These are phyloP conservation scores for Gillenia trifoliata DNA, from an alignment of 306 rosid species.

Conservation along the genomic window DNA sequence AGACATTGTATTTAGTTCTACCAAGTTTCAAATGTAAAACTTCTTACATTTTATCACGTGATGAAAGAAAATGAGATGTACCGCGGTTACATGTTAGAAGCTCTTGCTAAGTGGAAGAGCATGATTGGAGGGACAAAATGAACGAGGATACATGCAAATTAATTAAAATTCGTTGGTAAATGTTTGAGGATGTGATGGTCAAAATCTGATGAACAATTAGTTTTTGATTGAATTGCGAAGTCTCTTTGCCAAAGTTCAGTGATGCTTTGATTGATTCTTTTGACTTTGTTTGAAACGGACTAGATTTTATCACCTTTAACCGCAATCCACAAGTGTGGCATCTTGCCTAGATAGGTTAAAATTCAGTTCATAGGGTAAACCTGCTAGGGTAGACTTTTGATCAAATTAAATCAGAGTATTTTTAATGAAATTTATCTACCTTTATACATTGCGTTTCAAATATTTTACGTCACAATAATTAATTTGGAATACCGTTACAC, in stretches of 20 bases:
- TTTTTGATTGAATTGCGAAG: background rate
- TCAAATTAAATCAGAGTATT: too few species aligned
- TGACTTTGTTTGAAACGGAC: background rate
- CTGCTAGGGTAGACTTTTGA: background rate
- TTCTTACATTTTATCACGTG: background rate
- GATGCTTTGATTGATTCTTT: background rate
- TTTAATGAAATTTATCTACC: too few species aligned
- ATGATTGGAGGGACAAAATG: background rate
- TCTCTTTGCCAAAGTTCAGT: background rate
- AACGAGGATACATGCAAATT: background rate
- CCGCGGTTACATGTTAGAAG: background rate
- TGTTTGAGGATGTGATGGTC: conserved; percentile 1
- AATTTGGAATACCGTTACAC: background rate
- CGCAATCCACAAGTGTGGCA: background rate
- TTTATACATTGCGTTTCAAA: too few species aligned
- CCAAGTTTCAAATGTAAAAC: too few species aligned
- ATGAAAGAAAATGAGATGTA: background rate
- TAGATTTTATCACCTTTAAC: background rate
- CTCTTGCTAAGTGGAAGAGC: conserved; percentile 1
- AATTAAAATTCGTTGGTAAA: background rate
- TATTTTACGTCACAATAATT: too few species aligned
- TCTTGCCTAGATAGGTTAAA: background rate
- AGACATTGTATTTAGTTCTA: too few species aligned
- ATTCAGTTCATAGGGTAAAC: background rate
- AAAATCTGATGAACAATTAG: background rate